Percentiles rank a stretch among this genome's conserved stretches.
These are phyloP conservation scores for Russula griseocarnosa DNA, from an alignment of 768 basidiomycete species.

Conservation along the genomic window DNA sequence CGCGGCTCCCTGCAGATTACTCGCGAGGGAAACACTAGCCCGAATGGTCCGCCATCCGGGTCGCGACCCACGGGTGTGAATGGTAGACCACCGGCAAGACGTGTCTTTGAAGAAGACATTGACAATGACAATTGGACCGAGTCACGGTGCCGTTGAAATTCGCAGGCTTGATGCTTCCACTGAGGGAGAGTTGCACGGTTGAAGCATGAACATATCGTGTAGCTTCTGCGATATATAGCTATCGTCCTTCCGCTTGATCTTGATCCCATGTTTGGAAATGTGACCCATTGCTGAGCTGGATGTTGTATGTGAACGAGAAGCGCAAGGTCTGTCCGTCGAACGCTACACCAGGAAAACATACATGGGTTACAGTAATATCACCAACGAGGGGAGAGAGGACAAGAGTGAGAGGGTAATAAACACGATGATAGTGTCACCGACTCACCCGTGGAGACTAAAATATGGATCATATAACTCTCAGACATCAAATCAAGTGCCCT, in stretches of 20 bases:
- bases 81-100: conserved; percentile 37
- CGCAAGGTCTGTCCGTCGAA: no score
- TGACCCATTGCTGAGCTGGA: no score
- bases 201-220: conserved; percentile 56
- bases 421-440: conserved; percentile 46
- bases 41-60: conserved; percentile 39
- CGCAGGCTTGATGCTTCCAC: conserved; percentile 71
- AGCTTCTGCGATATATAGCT: no score
- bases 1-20: no score
- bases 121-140: conserved; percentile 49
- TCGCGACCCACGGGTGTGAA: conserved; percentile 36
- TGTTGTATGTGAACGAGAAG: no score
- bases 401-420: conserved; percentile 17
- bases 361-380: no score
- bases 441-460: conserved; percentile 77
- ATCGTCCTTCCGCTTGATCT: no score
- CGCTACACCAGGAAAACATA: no score
- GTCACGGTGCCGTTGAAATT: no score
- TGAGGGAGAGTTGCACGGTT: conserved; percentile 60
- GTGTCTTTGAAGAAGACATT: conserved; percentile 42
- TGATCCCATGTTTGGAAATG: no score
- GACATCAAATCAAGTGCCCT: conserved; percentile 85
- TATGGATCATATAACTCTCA: conserved; percentile 81
- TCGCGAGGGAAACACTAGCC: conserved; percentile 23
- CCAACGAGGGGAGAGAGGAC: not conserved